A percentile compares a stretch with the other conserved stretches of the same genome.
Evolutionary conservation across 805 yeast genomes (phyloP).

Genomic region (Spathaspora hagerdaliae): DNA sequence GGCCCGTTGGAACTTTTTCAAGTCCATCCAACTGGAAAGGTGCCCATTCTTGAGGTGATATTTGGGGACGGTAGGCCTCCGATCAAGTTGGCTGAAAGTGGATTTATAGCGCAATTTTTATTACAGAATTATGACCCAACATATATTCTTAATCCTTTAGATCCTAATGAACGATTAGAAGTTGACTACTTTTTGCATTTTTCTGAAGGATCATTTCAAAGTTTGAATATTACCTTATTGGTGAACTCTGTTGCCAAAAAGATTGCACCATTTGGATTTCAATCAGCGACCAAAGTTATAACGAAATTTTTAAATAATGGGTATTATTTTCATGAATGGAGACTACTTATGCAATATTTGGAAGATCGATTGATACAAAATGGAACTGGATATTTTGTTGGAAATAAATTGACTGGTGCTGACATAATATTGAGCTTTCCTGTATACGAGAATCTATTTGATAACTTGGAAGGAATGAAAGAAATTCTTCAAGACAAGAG

Average conservation of each 20-base stretch:
- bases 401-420: conserved; percentile 33
- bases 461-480: conserved; percentile 32
- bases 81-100: conserved; percentile 34
- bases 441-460: conserved; percentile 30
- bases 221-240: conserved; percentile 36
- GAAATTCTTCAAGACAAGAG: conserved; percentile 31
- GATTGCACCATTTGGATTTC: conserved; percentile 46
- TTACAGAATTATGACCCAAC: conserved; percentile 31
- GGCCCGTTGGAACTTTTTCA: conserved; percentile 45
- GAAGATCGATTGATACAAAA: conserved; percentile 19
- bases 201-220: conserved; percentile 61
- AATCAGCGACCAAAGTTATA: conserved; percentile 39
- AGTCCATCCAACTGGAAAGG: conserved; percentile 60
- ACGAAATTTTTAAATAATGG: conserved; percentile 44
- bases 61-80: conserved; percentile 33
- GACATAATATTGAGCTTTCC: conserved; percentile 38
- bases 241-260: conserved; percentile 39
- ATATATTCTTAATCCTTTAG: conserved; percentile 19
- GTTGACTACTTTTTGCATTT: conserved; percentile 55
- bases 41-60: conserved; percentile 52
- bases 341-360: conserved; percentile 26
- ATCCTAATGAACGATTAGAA: conserved; percentile 35
- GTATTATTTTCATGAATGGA: conserved; percentile 48
- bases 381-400: conserved; percentile 36
- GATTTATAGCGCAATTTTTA: conserved; percentile 36